Conservation (phyloP, 495 filamentous ascomycete species). For the Xylaria cubensis region DNA sequence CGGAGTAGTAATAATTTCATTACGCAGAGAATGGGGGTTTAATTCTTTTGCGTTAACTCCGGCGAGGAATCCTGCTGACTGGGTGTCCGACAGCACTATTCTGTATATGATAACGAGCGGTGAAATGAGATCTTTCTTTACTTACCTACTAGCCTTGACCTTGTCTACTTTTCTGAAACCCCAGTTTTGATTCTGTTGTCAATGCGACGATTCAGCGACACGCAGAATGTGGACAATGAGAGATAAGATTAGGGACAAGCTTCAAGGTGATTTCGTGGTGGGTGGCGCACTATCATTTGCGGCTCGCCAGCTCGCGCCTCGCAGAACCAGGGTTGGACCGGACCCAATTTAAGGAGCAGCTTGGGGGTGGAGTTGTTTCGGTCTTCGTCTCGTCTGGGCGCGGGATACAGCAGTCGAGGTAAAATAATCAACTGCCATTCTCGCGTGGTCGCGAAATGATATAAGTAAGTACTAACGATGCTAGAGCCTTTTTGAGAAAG, state of each 20-base stretch:
- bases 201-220: neutral
- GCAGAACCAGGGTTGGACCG: neutral
- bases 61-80: constrained; percentile 2
- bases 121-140: neutral
- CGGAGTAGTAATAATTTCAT: constrained; percentile 10
- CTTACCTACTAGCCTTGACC: neutral
- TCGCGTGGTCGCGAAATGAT: neutral
- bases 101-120: constrained; percentile 6
- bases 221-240: neutral
- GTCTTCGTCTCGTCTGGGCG: constrained; percentile 17
- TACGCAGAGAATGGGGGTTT: neutral
- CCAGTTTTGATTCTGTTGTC: neutral
- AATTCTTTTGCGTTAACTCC: neutral
- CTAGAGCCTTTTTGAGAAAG: neutral
- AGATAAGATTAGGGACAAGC: constrained; percentile 5
- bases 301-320: constrained; percentile 17
- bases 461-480: neutral
- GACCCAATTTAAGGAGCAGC: constrained; percentile 7
- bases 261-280: neutral
- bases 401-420: neutral
- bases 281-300: neutral
- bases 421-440: constrained; percentile 1
- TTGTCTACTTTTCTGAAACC: neutral
- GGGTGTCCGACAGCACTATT: neutral
- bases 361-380: constrained; percentile 11